Base-by-base conservation (phyloP, 2,329 filamentous ascomycete genomes). In the Alternaria sp. region DNA sequence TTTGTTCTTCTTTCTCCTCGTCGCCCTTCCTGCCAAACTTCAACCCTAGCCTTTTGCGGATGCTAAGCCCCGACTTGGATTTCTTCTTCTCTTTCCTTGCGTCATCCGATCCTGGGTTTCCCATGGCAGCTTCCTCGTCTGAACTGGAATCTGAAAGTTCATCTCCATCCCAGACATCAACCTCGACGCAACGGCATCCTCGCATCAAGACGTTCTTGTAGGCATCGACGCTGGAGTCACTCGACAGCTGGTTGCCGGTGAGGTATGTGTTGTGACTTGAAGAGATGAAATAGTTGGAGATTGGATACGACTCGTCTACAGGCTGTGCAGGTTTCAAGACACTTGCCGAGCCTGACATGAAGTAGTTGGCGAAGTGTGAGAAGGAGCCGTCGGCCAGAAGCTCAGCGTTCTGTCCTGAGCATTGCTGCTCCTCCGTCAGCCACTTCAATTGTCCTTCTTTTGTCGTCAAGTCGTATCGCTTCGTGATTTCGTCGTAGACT, bases 181-280 rank as follows among this genome's bases (percentile, higher is more conserved):
- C 95, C 77, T 97, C 94, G 47, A 97, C 93, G 73, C 93, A 97
- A 62, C 94, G 88, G 73, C 94, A 96, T 48, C 92, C 91, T 52
- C 88, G 86, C 36, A 87, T 83, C 12, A 97, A 87, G 12, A 91
- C 91, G 73, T 89, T 87, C 68, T 86, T 90, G 79, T 97, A 97
- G 12, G 90, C 88, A 57, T 93, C 88, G 0, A 90, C 88, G 28
- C 90, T 93, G 61, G 91, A 90, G 61, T 88, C 87, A 47, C 92
- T 93, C 61, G 88, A 89, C 41, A 95, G 84, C 78, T 97, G 94
- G 71, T 96, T 93, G 2, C 94, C 94, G 2, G 89, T 89, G 42
- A 97, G 83, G 76, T 97, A 97, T 0, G 94, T 97, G 76, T 97
- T 97, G 82, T 97, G 94, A 74, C 93, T 97, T 67, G 92, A 96